A percentile compares a stretch with the other conserved stretches of the same genome.
Conservation (phyloP, 371 early-diverging fungal genomes). For the Mucor saturninus region DNA sequence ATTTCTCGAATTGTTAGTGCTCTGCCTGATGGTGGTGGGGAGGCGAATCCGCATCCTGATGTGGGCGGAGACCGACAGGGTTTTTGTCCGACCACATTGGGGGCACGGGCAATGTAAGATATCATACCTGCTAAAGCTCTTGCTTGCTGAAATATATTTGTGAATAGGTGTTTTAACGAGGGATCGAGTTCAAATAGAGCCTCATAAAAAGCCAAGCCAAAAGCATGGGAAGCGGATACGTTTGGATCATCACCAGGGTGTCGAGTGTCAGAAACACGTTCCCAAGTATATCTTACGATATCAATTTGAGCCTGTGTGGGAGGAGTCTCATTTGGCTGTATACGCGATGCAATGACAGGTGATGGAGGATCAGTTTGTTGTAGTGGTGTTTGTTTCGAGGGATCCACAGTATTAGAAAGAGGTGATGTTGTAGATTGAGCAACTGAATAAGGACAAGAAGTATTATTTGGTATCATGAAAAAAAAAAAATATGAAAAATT, state of each 20-base stretch:
- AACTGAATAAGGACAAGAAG: background rate
- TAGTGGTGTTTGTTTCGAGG: background rate
- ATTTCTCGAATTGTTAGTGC: slow-evolving; percentile 16
- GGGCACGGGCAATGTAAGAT: slow-evolving; percentile 27
- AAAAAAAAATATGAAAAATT: background rate
- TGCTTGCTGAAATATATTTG: slow-evolving; percentile 39
- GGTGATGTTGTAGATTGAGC: background rate
- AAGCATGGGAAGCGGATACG: slow-evolving; percentile 29
- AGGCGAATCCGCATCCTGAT: background rate
- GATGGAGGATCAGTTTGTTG: background rate
- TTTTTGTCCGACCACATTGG: slow-evolving; percentile 6
- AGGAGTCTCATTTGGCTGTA: slow-evolving; percentile 10
- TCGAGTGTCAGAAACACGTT: slow-evolving; percentile 26
- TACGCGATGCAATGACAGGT: background rate
- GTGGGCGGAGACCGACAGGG: background rate
- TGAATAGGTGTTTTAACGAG: slow-evolving; percentile 20
- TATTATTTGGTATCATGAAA: background rate
- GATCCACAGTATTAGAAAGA: background rate
- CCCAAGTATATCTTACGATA: slow-evolving; percentile 35
- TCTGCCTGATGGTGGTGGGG: background rate
- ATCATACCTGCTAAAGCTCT: slow-evolving; percentile 41
- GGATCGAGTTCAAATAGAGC: slow-evolving; percentile 37
- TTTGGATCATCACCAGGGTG: slow-evolving; percentile 4
- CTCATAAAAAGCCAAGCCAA: slow-evolving; percentile 35
- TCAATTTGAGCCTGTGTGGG: slow-evolving; percentile 26